phyloP scores from a whole-genome alignment of 1,139 yeast species.

The Suhomyces guaymorum region DNA sequence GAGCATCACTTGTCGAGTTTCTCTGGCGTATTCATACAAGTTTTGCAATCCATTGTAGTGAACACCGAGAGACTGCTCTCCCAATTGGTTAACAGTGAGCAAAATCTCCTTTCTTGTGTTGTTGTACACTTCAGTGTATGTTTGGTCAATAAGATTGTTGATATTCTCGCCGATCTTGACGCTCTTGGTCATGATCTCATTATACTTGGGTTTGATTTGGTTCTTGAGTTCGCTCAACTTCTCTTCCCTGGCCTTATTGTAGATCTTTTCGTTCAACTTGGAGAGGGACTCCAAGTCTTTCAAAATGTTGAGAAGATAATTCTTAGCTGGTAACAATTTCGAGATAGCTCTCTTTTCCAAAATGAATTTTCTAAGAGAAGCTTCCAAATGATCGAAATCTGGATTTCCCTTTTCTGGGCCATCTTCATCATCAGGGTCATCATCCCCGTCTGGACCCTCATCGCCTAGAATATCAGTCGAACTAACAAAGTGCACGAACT shows the following conservation, averaged over 20 bases:
- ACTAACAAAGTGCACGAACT: conserved; percentile 93
- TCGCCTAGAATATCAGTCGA: conserved; percentile 48
- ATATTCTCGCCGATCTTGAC: conserved; percentile 58
- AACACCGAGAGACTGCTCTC: conserved; percentile 52
- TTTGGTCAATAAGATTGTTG: conserved; percentile 60
- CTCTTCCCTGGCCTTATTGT: conserved; percentile 46
- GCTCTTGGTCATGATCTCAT: conserved; percentile 53
- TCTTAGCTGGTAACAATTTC: conserved; percentile 89
- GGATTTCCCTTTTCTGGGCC: conserved; percentile 36
- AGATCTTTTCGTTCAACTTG: conserved; percentile 58
- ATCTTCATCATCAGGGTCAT: conserved; percentile 23
- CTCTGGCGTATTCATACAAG: conserved; percentile 67
- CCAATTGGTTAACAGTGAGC: conserved; percentile 55
- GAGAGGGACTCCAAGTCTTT: conserved; percentile 66
- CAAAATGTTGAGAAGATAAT: conserved; percentile 68
- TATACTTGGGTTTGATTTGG: conserved; percentile 64
- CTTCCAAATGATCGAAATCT: conserved; percentile 82
- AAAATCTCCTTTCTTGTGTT: conserved; percentile 57
- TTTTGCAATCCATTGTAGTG: conserved; percentile 63
- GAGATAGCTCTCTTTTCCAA: conserved; percentile 87
- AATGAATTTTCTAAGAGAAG: conserved; percentile 80
- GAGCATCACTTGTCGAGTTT: conserved; percentile 69
- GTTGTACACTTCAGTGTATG: conserved; percentile 61
- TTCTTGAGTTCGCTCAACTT: conserved; percentile 49
- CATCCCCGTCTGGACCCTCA: conserved; percentile 39